Base-by-base conservation (phyloP, 768 basidiomycete species). In the Pilatotrama ljubarskyi region DNA sequence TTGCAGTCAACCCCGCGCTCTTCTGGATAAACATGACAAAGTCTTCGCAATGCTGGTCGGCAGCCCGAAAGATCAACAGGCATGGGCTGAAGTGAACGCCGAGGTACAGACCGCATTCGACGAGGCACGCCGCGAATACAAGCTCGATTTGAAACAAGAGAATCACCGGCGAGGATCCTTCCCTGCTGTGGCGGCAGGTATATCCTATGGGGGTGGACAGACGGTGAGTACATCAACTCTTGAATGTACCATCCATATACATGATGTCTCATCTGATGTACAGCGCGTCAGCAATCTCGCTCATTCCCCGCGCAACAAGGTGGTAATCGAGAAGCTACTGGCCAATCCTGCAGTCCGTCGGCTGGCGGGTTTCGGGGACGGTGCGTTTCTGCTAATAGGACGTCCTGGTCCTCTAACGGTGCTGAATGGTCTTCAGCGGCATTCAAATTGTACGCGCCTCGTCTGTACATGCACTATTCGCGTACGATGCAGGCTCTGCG, bases 131-230 rank as follows among this genome's bases (percentile, higher is more conserved):
- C 11, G 5, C 2, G 4, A 26, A 11, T 47, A 24, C 25, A 14
- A 29, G 24, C 26, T 47, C 25, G 15, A 47, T 10, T 5, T 2
- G 25, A 24, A 47, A 18, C 44, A 47, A 24, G 17, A 5, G 5
- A 9, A 25, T 5, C 57, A 47, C 17, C 44, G 44, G 2, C 44
- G 70, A 5, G 74, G 72, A 0, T 5, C 40, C 1, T 74, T 66
- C 37, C 29, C 46, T 4, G 54, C 70, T 3, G 15, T 70, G 15
- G 35, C 65, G 0, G 55, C 43, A 22, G 70, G 74, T 0, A 58
- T 68, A 0, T 74, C 73, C 0, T 62, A 66, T 64, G 73, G 73
- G 0, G 72, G 71, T 0, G 74, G 74, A 0, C 72, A 72, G 50
- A 55, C 32, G 51, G 59, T 55, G 25, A n/a, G 53, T 26, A 2